A percentile compares a stretch with the other conserved stretches of the same genome.
These are phyloP conservation scores for Salicornia ramosissima DNA, from an alignment of 148 eudicot species.

Conservation along the genomic window DNA sequence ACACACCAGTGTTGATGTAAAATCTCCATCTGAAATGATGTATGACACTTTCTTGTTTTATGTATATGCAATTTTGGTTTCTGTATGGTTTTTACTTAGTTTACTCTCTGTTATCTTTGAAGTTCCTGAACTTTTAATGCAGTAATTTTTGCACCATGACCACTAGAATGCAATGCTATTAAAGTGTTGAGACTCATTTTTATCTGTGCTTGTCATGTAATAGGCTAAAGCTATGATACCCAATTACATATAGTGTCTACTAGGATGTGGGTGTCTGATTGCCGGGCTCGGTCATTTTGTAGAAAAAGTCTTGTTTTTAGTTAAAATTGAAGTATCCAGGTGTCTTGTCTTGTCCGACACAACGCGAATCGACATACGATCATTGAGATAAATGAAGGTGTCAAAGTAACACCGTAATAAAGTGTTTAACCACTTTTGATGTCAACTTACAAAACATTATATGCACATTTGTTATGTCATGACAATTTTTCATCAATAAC, in stretches of 20 bases:
- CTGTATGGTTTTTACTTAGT: not conserved
- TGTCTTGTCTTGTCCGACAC: too few relatives aligned
- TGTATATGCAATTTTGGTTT: not conserved
- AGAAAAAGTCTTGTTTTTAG: too few relatives aligned
- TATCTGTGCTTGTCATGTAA: not conserved
- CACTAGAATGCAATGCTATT: not conserved
- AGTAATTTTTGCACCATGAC: not conserved
- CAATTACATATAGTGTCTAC: too few relatives aligned
- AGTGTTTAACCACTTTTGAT: not conserved
- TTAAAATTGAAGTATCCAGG: too few relatives aligned
- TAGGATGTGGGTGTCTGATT: too few relatives aligned
- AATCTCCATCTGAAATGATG: not conserved
- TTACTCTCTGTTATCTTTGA: not conserved
- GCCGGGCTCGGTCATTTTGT: too few relatives aligned
- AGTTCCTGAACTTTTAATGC: not conserved
- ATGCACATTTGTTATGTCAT: not conserved
- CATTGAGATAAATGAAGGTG: too few relatives aligned
- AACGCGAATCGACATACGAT: too few relatives aligned
- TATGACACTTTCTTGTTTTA: not conserved
- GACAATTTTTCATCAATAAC: not conserved
- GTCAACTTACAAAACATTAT: not conserved
- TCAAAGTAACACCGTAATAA: too few relatives aligned
- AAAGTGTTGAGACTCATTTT: not conserved
- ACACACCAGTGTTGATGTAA: not conserved
- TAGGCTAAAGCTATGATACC: too few relatives aligned